Conservation (phyloP, 495 filamentous ascomycete genomes). For the Cudoniella acicularis region DNA sequence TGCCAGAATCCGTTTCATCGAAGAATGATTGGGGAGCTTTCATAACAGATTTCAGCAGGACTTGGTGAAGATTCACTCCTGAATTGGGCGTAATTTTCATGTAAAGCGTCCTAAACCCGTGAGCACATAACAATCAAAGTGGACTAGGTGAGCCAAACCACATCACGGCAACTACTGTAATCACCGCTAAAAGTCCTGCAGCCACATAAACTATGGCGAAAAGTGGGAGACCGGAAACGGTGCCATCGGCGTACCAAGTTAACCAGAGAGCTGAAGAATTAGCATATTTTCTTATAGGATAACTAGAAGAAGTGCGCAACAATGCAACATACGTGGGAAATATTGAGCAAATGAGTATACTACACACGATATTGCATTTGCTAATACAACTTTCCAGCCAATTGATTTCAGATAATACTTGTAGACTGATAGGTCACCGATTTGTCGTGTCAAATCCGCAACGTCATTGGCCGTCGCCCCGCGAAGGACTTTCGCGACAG, state of each 20-base stretch:
- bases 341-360: background rate
- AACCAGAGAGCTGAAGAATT: constrained; percentile 5
- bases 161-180: background rate
- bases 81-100: constrained; percentile 2
- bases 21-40: constrained; percentile 29
- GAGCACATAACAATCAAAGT: background rate
- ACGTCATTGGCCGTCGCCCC: background rate
- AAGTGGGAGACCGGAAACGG: background rate
- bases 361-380: background rate
- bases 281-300: background rate
- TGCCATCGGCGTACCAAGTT: constrained; percentile 2
- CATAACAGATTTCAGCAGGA: constrained; percentile 13
- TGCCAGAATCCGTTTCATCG: constrained; percentile 22
- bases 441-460: constrained; percentile 8
- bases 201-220: constrained; percentile 4
- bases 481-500: background rate
- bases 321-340: background rate
- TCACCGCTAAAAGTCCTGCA: background rate
- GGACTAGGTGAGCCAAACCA: background rate
- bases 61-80: constrained; percentile 2
- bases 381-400: background rate
- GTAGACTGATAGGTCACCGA: constrained; percentile 8
- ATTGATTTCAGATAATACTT: constrained; percentile 12
- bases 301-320: too few relatives aligned
- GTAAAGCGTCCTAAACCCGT: background rate